These are phyloP conservation scores for Blastobotrys capitulatus DNA, from an alignment of 1,139 yeast species.

Conservation along the genomic window DNA sequence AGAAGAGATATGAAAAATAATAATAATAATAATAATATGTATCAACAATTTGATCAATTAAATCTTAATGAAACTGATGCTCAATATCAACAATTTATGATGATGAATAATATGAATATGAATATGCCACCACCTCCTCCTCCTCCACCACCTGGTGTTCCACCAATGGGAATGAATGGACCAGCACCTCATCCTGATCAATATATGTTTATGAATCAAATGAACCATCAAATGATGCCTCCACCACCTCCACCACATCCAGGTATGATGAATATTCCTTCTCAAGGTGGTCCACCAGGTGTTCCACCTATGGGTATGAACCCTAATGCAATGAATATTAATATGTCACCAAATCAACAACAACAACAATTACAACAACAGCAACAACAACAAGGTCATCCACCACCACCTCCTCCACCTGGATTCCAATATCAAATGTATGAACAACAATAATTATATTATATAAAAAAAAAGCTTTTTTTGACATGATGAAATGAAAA, in stretches of 20 bases:
- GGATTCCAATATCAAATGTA: conserved; percentile 5
- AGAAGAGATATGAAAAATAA: background rate
- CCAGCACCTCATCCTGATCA: conserved; percentile 2
- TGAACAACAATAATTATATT: background rate
- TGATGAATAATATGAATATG: background rate
- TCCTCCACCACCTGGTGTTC: conserved; percentile 7
- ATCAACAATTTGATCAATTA: conserved; percentile 19
- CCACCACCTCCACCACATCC: background rate
- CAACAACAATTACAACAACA: no score
- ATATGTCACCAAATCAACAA: background rate
- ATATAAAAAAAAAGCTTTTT: background rate
- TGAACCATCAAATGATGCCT: background rate
- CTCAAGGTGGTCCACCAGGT: background rate
- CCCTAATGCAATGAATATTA: background rate
- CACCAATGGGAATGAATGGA: no score
- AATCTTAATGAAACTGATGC: conserved; percentile 3
- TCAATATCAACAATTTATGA: background rate
- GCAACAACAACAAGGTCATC: no score
- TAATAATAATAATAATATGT: background rate
- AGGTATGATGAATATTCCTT: background rate
- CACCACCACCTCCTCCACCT: conserved; percentile 6
- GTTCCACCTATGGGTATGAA: background rate
- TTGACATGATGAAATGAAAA: no score
- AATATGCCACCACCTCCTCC: conserved; percentile 5
- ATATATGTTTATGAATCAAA: conserved; percentile 1